These are phyloP conservation scores for Ganoderma sinense DNA, from an alignment of 1,284 basidiomycete species.

Conservation along the genomic window DNA sequence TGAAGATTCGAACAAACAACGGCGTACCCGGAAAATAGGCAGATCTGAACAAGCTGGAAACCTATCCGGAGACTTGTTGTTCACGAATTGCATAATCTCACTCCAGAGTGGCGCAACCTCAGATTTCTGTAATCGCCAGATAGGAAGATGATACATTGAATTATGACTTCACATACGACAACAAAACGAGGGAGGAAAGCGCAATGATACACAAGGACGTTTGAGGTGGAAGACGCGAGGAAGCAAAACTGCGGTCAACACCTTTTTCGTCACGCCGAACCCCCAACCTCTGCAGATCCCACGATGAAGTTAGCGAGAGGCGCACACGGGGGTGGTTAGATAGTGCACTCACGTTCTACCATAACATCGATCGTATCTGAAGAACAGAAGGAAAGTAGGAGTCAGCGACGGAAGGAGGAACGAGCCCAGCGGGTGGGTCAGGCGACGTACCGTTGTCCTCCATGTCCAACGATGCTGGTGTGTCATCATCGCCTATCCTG, in stretches of 20 bases:
- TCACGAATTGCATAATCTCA: background rate
- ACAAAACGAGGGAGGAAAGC: constrained; percentile 25
- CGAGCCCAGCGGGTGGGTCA: background rate
- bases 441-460: constrained; percentile 77
- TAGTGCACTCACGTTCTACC: constrained; percentile 81
- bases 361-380: constrained; percentile 90
- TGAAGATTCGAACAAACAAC: background rate
- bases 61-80: background rate
- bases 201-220: constrained; percentile 22
- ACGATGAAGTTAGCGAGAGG: constrained; percentile 12
- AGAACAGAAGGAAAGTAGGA: constrained; percentile 4
- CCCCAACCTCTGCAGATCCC: constrained; percentile 44
- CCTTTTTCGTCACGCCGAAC: constrained; percentile 35
- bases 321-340: background rate
- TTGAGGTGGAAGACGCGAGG: background rate
- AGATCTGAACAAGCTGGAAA: background rate
- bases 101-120: background rate
- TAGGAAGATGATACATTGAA: constrained; percentile 28
- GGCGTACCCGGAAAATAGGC: background rate
- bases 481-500: constrained; percentile 87
- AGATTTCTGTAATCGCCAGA: background rate
- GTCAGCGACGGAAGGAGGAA: constrained; percentile 11
- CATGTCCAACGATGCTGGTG: constrained; percentile 84
- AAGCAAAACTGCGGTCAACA: constrained; percentile 15
- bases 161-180: constrained; percentile 34